phyloP scores from a whole-genome alignment of 1,139 yeast species.

The Taphrina populina region DNA sequence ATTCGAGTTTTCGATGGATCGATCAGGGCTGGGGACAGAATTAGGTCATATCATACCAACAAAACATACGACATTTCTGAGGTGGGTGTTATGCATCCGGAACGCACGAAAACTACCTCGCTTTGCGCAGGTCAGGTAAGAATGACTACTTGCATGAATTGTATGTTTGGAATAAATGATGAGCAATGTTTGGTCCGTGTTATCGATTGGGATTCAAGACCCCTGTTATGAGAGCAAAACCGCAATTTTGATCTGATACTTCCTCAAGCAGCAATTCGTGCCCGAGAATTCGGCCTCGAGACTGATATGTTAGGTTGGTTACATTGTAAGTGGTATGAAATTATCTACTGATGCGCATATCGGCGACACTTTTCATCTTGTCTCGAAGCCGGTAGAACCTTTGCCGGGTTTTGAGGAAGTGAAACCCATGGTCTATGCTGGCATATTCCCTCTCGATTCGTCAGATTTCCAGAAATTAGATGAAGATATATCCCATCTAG shows the following conservation, averaged over 20 bases:
- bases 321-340: constrained; percentile 89
- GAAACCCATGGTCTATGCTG: constrained; percentile 89
- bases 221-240: constrained; percentile 27
- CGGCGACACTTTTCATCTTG: constrained; percentile 83
- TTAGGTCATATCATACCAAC: constrained; percentile 74
- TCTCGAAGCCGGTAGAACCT: constrained; percentile 68
- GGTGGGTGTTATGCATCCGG: constrained; percentile 94
- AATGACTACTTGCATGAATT: background rate
- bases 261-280: background rate
- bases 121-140: constrained; percentile 72
- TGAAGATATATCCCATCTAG: constrained; percentile 83
- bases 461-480: constrained; percentile 84
- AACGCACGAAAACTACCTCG: constrained; percentile 59
- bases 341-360: constrained; percentile 80
- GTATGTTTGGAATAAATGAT: background rate
- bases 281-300: background rate
- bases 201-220: constrained; percentile 30
- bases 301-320: constrained; percentile 58
- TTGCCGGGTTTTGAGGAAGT: constrained; percentile 95
- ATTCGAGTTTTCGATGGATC: constrained; percentile 82
- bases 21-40: constrained; percentile 68
- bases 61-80: constrained; percentile 82
- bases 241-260: constrained; percentile 23
- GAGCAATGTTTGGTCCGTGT: constrained; percentile 32
- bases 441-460: constrained; percentile 97